Conservation (phyloP, 2,329 filamentous ascomycete species). For the Monilinia aucupariae region DNA sequence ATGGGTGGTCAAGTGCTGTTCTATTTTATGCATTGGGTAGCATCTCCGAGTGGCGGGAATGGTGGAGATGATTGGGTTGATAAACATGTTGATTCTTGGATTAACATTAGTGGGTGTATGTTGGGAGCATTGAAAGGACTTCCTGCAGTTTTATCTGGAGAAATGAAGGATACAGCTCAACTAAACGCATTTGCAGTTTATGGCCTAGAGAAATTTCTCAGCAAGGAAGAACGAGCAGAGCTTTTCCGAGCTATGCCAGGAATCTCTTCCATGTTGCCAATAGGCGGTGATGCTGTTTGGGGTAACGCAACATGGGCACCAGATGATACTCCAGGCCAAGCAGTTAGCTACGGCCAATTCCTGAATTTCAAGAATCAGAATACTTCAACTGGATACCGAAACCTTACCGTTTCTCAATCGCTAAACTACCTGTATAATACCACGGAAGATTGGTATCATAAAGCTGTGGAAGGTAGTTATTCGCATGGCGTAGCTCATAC, state of each 20-base stretch:
- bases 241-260: slow-evolving; percentile 97
- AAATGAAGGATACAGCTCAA: slow-evolving; percentile 98
- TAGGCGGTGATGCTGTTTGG: slow-evolving; percentile 93
- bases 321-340: slow-evolving; percentile 72
- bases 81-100: slow-evolving; percentile 84
- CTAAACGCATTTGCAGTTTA: slow-evolving; percentile 96
- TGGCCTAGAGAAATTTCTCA: slow-evolving; percentile 91
- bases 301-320: slow-evolving; percentile 82
- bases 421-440: slow-evolving; percentile 72
- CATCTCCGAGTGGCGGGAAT: slow-evolving; percentile 68
- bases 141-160: slow-evolving; percentile 84
- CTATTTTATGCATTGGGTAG: slow-evolving; percentile 74
- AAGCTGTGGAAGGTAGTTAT: slow-evolving; percentile 68
- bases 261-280: slow-evolving; percentile 91
- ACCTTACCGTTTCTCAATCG: slow-evolving; percentile 75
- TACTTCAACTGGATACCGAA: slow-evolving; percentile 58
- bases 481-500: slow-evolving; percentile 86
- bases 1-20: slow-evolving; percentile 97
- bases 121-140: slow-evolving; percentile 88
- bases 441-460: slow-evolving; percentile 78
- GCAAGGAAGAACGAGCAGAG: slow-evolving; percentile 82
- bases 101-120: slow-evolving; percentile 98
- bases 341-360: slow-evolving; percentile 70
- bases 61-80: slow-evolving; percentile 90
- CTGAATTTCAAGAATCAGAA: slow-evolving; percentile 75